Percentiles rank a stretch among this genome's conserved stretches.
Evolutionary conservation across 331 rosid species (phyloP).

Genomic region (Quercus phellos): DNA sequence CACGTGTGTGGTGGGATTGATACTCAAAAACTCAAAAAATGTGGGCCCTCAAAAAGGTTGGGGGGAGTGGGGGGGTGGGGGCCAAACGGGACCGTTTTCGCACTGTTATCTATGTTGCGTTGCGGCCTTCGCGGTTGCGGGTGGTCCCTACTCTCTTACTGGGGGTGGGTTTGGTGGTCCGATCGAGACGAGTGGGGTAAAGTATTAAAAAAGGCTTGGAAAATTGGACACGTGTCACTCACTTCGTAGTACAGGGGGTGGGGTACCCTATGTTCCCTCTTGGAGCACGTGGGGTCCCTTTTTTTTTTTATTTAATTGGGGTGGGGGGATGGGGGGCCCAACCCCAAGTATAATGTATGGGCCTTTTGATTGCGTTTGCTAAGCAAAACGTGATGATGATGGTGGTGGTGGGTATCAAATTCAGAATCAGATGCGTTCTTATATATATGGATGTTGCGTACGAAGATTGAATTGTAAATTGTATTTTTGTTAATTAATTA

Average conservation of each 20-base stretch:
- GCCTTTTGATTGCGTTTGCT: too few species aligned
- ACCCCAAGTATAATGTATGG: too few species aligned
- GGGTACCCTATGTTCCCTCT: too few species aligned
- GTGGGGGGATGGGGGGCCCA: not conserved
- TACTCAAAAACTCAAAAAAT: not conserved
- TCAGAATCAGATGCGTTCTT: too few species aligned
- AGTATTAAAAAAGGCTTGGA: not conserved
- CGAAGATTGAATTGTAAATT: too few species aligned
- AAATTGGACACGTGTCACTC: too few species aligned
- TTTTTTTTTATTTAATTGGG: not conserved
- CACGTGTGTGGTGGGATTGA: constrained; percentile 27
- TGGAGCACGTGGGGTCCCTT: not conserved
- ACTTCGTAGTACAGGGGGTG: too few species aligned
- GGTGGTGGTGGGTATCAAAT: too few species aligned
- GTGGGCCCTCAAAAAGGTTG: constrained; percentile 32
- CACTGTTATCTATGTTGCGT: constrained; percentile 12
- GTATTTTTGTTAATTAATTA: too few species aligned
- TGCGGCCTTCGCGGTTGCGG: constrained; percentile 20
- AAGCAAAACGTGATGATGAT: too few species aligned
- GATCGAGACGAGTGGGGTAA: not conserved
- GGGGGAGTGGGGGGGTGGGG: constrained; percentile 2
- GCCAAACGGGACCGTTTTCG: constrained; percentile 30
- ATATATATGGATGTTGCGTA: too few species aligned
- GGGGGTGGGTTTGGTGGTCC: constrained; percentile 18
- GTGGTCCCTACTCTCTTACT: constrained; percentile 28